These are phyloP conservation scores for Magnolia sinica DNA, from an alignment of 164 flowering plant genomes.

Conservation along the genomic window DNA sequence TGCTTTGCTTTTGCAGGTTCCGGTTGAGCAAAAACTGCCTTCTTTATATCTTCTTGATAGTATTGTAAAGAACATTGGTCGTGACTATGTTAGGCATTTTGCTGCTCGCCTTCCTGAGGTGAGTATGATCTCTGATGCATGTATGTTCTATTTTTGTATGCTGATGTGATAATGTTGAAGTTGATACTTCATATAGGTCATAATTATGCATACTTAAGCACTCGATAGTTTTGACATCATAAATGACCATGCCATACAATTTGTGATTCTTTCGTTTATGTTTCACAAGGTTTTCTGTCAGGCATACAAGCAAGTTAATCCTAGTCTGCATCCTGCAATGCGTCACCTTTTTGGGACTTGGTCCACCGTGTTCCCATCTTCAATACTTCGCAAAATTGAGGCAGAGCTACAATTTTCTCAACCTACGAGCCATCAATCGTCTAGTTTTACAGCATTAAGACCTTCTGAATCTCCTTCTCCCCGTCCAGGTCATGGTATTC, in stretches of 20 bases:
- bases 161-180: neutral
- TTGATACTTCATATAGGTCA: neutral
- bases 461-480: slow-evolving; percentile 66
- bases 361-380: slow-evolving; percentile 75
- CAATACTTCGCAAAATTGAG: slow-evolving; percentile 63
- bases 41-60: slow-evolving; percentile 89
- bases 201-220: neutral
- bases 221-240: neutral
- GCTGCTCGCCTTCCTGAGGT: slow-evolving; percentile 87
- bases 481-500: slow-evolving; percentile 85
- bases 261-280: neutral
- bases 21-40: slow-evolving; percentile 84
- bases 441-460: slow-evolving; percentile 35
- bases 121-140: slow-evolving; percentile 18
- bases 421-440: slow-evolving; percentile 37
- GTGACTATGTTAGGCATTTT: slow-evolving; percentile 66
- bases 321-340: slow-evolving; percentile 58
- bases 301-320: slow-evolving; percentile 77
- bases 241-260: neutral
- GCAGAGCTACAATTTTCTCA: slow-evolving; percentile 55
- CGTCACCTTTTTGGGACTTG: slow-evolving; percentile 94
- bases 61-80: slow-evolving; percentile 88
- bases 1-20: slow-evolving; percentile 48
- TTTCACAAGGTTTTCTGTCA: slow-evolving; percentile 71
- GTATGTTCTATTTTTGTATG: neutral